phyloP scores from a whole-genome alignment of 2,329 filamentous ascomycete species.

The Fusarium pseudoanthophilum region DNA sequence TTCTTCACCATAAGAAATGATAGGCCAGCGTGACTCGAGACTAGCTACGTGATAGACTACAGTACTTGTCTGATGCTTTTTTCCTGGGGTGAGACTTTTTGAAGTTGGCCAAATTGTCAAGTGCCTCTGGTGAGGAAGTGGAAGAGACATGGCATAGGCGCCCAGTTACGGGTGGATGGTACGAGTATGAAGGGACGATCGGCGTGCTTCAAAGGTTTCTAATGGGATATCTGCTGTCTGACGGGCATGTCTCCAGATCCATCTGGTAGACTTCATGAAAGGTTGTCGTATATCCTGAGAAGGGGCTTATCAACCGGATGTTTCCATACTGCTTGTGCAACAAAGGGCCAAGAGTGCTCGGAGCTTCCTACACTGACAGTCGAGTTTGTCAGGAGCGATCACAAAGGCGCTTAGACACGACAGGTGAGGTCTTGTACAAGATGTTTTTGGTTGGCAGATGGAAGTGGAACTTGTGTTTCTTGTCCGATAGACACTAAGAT shows the following conservation, averaged over 20 bases:
- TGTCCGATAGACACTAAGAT: not conserved
- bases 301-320: not conserved
- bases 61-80: not conserved
- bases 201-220: not conserved
- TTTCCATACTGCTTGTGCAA: not conserved
- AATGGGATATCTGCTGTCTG: not conserved
- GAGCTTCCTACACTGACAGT: not conserved
- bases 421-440: not conserved
- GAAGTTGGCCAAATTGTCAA: not conserved
- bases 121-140: not conserved
- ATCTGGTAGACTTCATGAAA: conserved; percentile 9
- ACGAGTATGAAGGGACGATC: not conserved
- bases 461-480: not conserved
- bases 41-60: not conserved
- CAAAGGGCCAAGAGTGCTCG: not conserved
- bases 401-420: not conserved
- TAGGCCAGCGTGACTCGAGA: not conserved
- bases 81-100: not conserved
- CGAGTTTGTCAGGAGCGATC: too few relatives aligned
- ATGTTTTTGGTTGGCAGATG: not conserved
- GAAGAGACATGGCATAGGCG: conserved; percentile 1
- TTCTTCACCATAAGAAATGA: not conserved
- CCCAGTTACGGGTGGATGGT: not conserved
- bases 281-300: conserved; percentile 2
- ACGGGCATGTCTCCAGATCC: not conserved